Evolutionary conservation across 345 rosid species (phyloP).

Genomic region (Eucalyptus cloeziana): DNA sequence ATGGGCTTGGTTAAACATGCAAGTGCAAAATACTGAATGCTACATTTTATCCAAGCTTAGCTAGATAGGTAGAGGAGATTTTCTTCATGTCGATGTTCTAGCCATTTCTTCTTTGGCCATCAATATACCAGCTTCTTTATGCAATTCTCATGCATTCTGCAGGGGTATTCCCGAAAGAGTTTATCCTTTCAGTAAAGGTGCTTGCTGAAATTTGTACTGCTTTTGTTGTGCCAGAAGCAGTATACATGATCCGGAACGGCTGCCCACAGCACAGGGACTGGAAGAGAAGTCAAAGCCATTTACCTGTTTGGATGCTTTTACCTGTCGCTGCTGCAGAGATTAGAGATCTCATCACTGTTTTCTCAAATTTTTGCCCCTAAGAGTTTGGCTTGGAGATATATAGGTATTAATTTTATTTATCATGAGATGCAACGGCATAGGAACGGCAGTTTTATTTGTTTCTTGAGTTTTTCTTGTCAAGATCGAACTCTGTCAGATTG

Average conservation of each 20-base stretch:
- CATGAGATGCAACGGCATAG: neutral
- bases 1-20: neutral
- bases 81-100: neutral
- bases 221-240: slow-evolving; percentile 46
- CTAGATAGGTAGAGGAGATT: neutral
- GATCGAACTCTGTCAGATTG: neutral
- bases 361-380: neutral
- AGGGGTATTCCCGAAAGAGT: slow-evolving; percentile 76
- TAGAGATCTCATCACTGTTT: neutral
- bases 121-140: neutral
- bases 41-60: neutral
- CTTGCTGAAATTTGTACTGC: slow-evolving; percentile 38
- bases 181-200: slow-evolving; percentile 81
- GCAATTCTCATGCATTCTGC: neutral
- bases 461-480: neutral
- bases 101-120: neutral
- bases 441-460: neutral
- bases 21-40: neutral
- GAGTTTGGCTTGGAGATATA: neutral
- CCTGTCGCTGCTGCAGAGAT: slow-evolving; percentile 59
- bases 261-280: slow-evolving; percentile 50
- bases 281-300: slow-evolving; percentile 71
- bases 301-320: slow-evolving; percentile 54
- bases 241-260: slow-evolving; percentile 30
- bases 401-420: neutral